Evolutionary conservation across 768 basidiomycete genomes (phyloP).

Genomic region (Cystobasidium ongulense): DNA sequence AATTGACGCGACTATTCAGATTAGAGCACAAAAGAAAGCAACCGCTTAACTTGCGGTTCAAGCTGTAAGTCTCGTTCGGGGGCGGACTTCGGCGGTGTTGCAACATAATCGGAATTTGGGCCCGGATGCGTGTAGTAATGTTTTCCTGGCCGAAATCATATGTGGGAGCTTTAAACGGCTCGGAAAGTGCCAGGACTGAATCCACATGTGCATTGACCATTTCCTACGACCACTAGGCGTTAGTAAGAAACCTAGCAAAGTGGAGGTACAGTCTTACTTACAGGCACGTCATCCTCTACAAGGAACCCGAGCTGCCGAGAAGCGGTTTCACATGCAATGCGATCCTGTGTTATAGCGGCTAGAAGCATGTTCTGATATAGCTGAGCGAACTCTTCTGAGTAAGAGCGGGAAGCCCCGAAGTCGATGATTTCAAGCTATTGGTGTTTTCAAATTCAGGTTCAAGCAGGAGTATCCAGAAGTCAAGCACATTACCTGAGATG

Average conservation of each 20-base stretch:
- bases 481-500: conserved; percentile 52
- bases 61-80: conserved; percentile 84
- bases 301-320: conserved; percentile 80
- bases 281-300: conserved; percentile 77
- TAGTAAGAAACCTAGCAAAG: not conserved
- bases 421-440: conserved; percentile 75
- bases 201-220: conserved; percentile 81
- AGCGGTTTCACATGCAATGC: conserved; percentile 59
- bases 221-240: conserved; percentile 48
- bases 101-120: conserved; percentile 81
- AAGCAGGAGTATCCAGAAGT: not conserved
- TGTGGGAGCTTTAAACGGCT: conserved; percentile 70
- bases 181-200: conserved; percentile 74
- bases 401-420: conserved; percentile 88
- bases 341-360: conserved; percentile 64
- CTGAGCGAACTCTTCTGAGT: conserved; percentile 77
- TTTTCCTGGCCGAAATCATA: conserved; percentile 61
- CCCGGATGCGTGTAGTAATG: conserved; percentile 68
- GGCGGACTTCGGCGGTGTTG: conserved; percentile 80
- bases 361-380: conserved; percentile 74
- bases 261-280: conserved; percentile 43
- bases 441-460: not conserved
- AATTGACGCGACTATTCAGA: conserved; percentile 65
- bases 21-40: conserved; percentile 51
- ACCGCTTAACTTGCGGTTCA: conserved; percentile 60